Percentiles rank a stretch among this genome's conserved stretches.
These are phyloP conservation scores for Candida suzukii DNA, from an alignment of 805 yeast species.

Conservation along the genomic window DNA sequence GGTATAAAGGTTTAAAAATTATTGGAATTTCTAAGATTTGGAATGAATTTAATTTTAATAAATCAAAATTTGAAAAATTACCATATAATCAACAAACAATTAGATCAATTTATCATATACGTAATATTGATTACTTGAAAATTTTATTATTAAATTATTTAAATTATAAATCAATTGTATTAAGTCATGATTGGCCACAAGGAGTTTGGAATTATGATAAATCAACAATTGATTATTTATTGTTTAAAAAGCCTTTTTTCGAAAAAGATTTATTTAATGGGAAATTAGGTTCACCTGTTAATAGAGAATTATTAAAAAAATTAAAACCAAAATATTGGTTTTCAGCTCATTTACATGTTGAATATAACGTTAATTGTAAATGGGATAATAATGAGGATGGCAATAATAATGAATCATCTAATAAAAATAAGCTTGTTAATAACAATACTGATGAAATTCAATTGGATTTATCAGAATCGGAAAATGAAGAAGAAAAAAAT, in stretches of 20 bases:
- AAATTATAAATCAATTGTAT: constrained; percentile 39
- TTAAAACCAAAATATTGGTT: constrained; percentile 74
- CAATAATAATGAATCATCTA: not conserved
- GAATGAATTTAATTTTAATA: constrained; percentile 42
- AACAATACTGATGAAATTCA: constrained; percentile 21
- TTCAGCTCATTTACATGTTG: constrained; percentile 83
- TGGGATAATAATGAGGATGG: constrained; percentile 9
- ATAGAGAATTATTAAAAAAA: constrained; percentile 42
- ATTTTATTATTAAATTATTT: constrained; percentile 32
- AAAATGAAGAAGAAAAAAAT: constrained; percentile 6
- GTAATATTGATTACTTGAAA: constrained; percentile 56
- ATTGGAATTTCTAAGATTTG: constrained; percentile 84
- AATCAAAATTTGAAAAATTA: constrained; percentile 31
- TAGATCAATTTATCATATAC: constrained; percentile 66
- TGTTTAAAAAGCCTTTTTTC: constrained; percentile 62
- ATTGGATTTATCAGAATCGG: constrained; percentile 17
- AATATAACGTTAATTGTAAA: constrained; percentile 49
- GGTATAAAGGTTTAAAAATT: constrained; percentile 70
- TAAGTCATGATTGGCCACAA: constrained; percentile 95
- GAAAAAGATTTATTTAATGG: constrained; percentile 51
- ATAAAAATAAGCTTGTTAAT: constrained; percentile 5
- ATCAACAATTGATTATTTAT: constrained; percentile 42
- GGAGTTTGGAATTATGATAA: constrained; percentile 55
- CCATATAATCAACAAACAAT: constrained; percentile 43
- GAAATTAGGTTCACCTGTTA: constrained; percentile 67